phyloP scores from a whole-genome alignment of 768 basidiomycete species.

The Suillus occidentalis region DNA sequence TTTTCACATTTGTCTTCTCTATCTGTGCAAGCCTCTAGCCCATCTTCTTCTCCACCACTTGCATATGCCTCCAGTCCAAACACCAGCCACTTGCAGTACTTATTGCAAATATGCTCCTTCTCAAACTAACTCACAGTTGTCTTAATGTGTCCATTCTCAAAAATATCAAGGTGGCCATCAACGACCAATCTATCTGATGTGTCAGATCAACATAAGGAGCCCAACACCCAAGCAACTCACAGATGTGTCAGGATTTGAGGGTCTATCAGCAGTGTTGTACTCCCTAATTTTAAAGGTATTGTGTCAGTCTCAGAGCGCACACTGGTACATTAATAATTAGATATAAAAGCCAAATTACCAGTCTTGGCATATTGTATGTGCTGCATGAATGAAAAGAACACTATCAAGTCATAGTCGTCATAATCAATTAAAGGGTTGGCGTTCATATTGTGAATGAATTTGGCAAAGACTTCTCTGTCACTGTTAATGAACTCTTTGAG shows the following conservation, averaged over 20 bases:
- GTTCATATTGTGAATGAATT: conserved; percentile 4
- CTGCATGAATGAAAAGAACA: conserved; percentile 14
- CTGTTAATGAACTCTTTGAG: conserved; percentile 9
- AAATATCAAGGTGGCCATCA: background rate
- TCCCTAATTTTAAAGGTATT: background rate
- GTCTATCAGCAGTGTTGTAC: background rate
- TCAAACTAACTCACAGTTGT: conserved; percentile 5
- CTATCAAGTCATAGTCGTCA: background rate
- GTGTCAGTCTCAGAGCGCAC: background rate
- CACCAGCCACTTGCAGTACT: conserved; percentile 14
- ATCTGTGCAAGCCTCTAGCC: too few relatives aligned
- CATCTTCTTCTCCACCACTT: background rate
- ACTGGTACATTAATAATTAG: conserved; percentile 11
- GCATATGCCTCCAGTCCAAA: conserved; percentile 7
- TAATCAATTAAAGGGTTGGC: background rate
- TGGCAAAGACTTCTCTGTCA: background rate
- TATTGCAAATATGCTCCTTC: conserved; percentile 11
- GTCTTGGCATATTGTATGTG: conserved; percentile 14
- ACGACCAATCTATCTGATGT: background rate
- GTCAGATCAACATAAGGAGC: background rate
- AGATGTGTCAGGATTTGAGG: background rate
- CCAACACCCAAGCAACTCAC: background rate
- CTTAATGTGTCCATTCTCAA: conserved; percentile 14
- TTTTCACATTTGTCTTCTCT: too few relatives aligned
- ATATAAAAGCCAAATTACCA: conserved; percentile 5